phyloP scores from a whole-genome alignment of 345 rosid genomes.

The Odontarrhena argentea region DNA sequence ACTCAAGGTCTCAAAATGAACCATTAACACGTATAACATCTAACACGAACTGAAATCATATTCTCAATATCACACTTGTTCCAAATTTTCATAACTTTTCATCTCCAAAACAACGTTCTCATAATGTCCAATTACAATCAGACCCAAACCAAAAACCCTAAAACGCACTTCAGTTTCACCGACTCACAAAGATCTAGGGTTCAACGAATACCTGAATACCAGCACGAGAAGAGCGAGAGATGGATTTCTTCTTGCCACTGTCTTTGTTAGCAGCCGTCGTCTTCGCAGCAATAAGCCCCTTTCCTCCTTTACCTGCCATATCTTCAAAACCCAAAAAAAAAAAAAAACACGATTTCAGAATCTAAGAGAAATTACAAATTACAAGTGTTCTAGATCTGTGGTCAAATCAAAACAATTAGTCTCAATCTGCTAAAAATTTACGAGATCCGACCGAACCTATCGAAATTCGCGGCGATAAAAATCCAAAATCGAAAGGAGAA shows the following conservation, averaged over 20 bases:
- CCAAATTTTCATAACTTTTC: not conserved
- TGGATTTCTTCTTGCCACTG: constrained; percentile 73
- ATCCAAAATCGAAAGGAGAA: not conserved
- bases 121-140: not conserved
- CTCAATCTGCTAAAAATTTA: not conserved
- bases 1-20: not conserved
- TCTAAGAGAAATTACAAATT: not conserved
- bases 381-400: not conserved
- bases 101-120: not conserved
- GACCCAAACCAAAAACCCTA: not conserved
- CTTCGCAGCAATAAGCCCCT: constrained; percentile 75
- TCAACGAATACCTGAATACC: constrained; percentile 70
- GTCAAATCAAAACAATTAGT: not conserved
- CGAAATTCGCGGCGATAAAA: not conserved
- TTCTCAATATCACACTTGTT: not conserved
- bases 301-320: constrained; percentile 97
- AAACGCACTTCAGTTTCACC: not conserved
- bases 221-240: constrained; percentile 89
- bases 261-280: constrained; percentile 85
- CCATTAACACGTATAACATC: not conserved
- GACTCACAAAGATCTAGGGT: not conserved
- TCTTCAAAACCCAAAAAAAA: constrained; percentile 16
- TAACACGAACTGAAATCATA: not conserved
- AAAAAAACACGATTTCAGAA: not conserved
- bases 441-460: constrained; percentile 10